Evolutionary conservation across 2,329 filamentous ascomycete genomes (phyloP), one percentile per base, ranked within the genome.

Genomic region (Fusarium sp.): DNA sequence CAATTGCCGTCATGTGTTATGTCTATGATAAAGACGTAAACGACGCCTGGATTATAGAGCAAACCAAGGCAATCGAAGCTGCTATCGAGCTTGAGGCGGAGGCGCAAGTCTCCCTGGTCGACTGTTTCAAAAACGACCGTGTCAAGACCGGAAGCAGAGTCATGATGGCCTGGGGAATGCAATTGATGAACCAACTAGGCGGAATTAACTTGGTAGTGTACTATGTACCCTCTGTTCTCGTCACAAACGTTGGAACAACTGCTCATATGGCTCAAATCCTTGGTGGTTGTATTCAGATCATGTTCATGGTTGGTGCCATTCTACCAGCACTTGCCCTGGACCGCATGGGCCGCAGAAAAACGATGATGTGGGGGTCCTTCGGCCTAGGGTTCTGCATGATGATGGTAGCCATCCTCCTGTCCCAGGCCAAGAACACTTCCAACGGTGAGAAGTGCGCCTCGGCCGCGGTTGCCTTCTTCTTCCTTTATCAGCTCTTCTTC

Each of bases 131-230:
- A 3, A 77, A 76, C 1, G 75, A 76, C 2, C 66, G 67, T 0
- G 64, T 76, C 5, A 71, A 70, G 37, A 77, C 75, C 0, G 61
- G 75, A 0, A 68, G 60, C 20, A 52, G 75, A 5, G 65, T 77
- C 4, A 60, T 76, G 4, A 14, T 77, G 17, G 71, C 74, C 3
- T 76, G 73, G 72, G 64, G 61, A 3, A 69, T 76, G 1, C 71
- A 77, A 20, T 77, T 74, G 1, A 77, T 77, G 65, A 77, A 89
- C 59, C 87, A 89, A 67, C 81, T 86, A 58, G 82, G 82, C 6
- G 86, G 86, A 1, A 86, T 87, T 66, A 88, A 88, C 78, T 56
- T 85, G 0, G 81, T 85, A 0, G 84, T 87, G 45, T 81, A 85
- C 56, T 82, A 80, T 5, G 79, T 82, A 2, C 75, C 79, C 1